Percentiles rank a stretch among this genome's conserved stretches.
Conservation (phyloP, 2,329 filamentous ascomycete genomes). For the Pyrenochaeta sp. region DNA sequence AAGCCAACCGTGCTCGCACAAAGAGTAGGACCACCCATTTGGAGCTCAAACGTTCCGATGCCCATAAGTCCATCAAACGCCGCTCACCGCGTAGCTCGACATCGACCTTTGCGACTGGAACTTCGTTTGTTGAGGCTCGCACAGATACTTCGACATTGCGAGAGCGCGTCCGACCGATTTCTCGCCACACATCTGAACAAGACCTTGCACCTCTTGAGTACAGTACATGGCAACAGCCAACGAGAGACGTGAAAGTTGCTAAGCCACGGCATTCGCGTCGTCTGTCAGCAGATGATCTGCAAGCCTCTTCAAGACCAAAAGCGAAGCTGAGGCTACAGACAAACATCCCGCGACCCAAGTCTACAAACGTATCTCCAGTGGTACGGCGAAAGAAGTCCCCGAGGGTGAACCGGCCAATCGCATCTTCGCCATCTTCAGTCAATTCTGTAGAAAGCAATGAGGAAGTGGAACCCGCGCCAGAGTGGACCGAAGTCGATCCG, state of each 20-base stretch:
- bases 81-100: constrained; percentile 10
- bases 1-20: constrained; percentile 17
- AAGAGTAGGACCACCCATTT: constrained; percentile 15
- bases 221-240: constrained; percentile 20
- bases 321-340: constrained; percentile 29
- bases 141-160: constrained; percentile 3
- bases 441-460: constrained; percentile 7
- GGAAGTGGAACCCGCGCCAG: constrained; percentile 12
- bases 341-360: constrained; percentile 26
- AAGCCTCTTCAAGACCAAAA: constrained; percentile 6
- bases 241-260: not conserved
- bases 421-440: constrained; percentile 19
- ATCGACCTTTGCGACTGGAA: not conserved
- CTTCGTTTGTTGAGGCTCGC: not conserved
- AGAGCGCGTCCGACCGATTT: constrained; percentile 1
- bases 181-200: not conserved
- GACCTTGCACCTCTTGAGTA: constrained; percentile 5
- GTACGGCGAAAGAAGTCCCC: constrained; percentile 22
- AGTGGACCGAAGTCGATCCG: constrained; percentile 27
- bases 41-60: constrained; percentile 34
- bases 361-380: constrained; percentile 33
- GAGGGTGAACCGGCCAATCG: constrained; percentile 13
- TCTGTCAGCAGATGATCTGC: constrained; percentile 18
- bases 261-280: constrained; percentile 13
- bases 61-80: constrained; percentile 35